Evolutionary conservation across 352 stramenopile species (phyloP), one percentile per base, ranked within the genome.

Genomic region (Thraustotheca clavata): DNA sequence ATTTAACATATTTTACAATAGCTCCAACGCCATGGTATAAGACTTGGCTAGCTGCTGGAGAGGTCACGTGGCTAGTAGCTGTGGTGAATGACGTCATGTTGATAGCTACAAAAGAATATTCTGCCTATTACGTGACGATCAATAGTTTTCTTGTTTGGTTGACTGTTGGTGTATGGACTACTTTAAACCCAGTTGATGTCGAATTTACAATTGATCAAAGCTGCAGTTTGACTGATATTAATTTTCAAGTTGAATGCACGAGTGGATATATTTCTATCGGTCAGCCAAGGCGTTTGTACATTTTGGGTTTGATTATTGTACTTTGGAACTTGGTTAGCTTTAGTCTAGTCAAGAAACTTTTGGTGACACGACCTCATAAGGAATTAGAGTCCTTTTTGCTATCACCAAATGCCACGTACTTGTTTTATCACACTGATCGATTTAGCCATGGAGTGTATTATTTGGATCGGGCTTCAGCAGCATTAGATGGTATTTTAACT

Each of bases 391-490:
- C 43, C 24, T 31, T 35, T 31, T 31, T 52, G 9, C n/a, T 52
- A 11, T 52, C 43, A 31, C 24, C 43, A 24, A 52, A 52, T 24
- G 43, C 43, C 14, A 52, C 14, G 43, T 52, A 52, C 7, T 31
- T 52, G 11, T 52, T 20, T 31, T 20, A 52, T 31, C 43, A 52
- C 43, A 3, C 43, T 9, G 1, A 3, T 9, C 43, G 43, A 14
- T 35, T 31, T 24, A 24, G 3, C 9, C 24, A 31, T 31, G 55
- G 34, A 24, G 55, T 63, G 9, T 63, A 54, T 31, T 63, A 63
- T 41, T 27, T 63, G 14, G 55, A 63, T 31, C 39, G 39, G 12
- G 55, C 55, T 27, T 63, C 55, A 7, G 55, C 55, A 9, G 36
- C 55, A 18, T 24, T 63, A 24, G 39, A 40, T 16, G 55, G 55